phyloP scores from a whole-genome alignment of 1,284 basidiomycete species.

The Amanita bisporigera region DNA sequence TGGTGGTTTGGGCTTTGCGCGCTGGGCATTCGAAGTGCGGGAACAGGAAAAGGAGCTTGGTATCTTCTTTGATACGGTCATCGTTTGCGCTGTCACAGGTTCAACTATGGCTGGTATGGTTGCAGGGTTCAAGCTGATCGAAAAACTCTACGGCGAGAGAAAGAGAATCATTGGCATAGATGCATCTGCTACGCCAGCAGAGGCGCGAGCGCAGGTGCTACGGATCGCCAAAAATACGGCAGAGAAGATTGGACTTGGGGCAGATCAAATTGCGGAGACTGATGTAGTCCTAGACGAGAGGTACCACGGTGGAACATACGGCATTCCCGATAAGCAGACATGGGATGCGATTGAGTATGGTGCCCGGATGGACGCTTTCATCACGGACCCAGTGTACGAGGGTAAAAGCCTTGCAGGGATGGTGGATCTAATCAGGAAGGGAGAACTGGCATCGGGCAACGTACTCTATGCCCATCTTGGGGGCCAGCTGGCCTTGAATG shows the following conservation, averaged over 20 bases:
- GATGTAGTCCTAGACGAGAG: conserved; percentile 8
- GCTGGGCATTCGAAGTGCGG: conserved; percentile 8
- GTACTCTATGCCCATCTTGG: conserved; percentile 8
- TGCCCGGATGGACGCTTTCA: conserved; percentile 8
- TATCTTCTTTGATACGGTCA: conserved; percentile 3
- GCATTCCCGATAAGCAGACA: conserved; percentile 3
- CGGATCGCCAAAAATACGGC: neutral
- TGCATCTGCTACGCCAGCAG: conserved; percentile 6
- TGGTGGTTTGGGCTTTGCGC: conserved; percentile 6
- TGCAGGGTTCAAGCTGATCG: conserved; percentile 7
- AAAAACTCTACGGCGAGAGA: conserved; percentile 2
- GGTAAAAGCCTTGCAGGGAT: conserved; percentile 9
- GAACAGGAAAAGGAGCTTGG: conserved; percentile 7
- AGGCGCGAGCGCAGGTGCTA: conserved; percentile 4
- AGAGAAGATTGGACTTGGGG: conserved; percentile 1
- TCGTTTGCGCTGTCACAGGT: conserved; percentile 9
- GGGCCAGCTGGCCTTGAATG: conserved; percentile 8
- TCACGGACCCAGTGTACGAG: conserved; percentile 9
- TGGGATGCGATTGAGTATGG: conserved; percentile 9
- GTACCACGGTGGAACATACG: conserved; percentile 2
- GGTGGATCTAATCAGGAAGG: neutral
- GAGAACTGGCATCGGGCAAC: conserved; percentile 1
- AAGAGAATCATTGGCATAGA: conserved; percentile 6
- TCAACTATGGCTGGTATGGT: conserved; percentile 10
- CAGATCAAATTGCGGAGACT: neutral